A percentile compares a stretch with the other conserved stretches of the same genome.
These are phyloP conservation scores for Entomortierella chlamydospora DNA, from an alignment of 192 early-diverging fungal species.

Conservation along the genomic window DNA sequence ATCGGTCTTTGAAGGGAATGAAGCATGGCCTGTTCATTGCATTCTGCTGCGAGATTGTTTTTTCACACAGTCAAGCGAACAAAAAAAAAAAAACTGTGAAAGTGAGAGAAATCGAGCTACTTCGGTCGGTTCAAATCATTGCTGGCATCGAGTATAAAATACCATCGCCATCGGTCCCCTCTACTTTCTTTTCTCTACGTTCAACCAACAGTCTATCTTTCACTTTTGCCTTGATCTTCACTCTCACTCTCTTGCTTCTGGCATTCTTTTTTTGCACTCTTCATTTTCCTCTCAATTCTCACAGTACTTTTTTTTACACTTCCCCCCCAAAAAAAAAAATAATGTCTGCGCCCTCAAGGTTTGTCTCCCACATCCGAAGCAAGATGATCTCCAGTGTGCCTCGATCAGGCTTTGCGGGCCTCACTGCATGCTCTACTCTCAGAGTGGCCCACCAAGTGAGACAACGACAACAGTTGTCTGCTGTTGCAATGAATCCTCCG, in stretches of 20 bases:
- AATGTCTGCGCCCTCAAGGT: constrained; percentile 32
- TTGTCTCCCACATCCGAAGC: constrained; percentile 22
- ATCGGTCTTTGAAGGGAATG: not conserved
- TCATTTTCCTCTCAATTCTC: constrained; percentile 7
- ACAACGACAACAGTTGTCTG: not conserved
- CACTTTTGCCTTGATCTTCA: not conserved
- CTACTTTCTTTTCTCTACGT: not conserved
- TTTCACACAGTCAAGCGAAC: not conserved
- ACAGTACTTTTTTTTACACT: not conserved
- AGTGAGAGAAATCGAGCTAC: constrained; percentile 12
- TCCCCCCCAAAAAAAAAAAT: constrained; percentile 13
- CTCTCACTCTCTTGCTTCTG: constrained; percentile 6
- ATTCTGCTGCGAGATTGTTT: not conserved
- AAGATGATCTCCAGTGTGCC: constrained; percentile 14
- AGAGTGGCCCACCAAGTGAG: constrained; percentile 2
- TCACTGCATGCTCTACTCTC: constrained; percentile 12
- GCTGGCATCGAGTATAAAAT: constrained; percentile 5
- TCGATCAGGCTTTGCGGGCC: constrained; percentile 16
- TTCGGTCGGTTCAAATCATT: constrained; percentile 4
- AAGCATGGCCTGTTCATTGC: not conserved
- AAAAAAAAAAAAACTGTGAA: not conserved
- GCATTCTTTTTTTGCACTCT: too few relatives aligned
- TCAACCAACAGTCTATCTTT: too few relatives aligned
- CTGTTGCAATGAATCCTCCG: not conserved
- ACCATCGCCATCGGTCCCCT: not conserved